Percentiles rank a stretch among this genome's conserved stretches.
Conservation (phyloP, 306 rosid genomes). For the Geum urbanum region DNA sequence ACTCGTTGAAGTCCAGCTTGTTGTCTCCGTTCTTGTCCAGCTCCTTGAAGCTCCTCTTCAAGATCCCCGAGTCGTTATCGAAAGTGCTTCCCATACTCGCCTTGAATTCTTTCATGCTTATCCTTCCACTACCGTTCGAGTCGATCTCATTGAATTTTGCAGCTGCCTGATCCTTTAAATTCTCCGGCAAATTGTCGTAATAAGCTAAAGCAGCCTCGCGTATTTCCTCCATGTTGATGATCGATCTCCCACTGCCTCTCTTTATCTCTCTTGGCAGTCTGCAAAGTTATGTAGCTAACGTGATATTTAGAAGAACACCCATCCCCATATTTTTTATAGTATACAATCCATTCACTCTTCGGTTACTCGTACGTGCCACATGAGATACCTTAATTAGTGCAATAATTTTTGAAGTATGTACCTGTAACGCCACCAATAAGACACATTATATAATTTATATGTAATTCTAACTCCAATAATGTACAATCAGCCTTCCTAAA, state of each 20-base stretch:
- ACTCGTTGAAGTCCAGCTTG: neutral
- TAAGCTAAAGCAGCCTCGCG: constrained; percentile 11
- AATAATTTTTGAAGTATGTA: too few relatives aligned
- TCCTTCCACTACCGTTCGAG: neutral
- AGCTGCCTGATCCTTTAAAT: neutral
- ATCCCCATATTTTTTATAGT: too few relatives aligned
- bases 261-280: neutral
- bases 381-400: too few relatives aligned
- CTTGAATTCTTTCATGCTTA: constrained; percentile 1
- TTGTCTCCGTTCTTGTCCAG: neutral
- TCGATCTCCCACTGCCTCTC: neutral
- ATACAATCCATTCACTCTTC: too few relatives aligned
- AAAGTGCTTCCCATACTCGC: neutral
- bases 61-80: neutral
- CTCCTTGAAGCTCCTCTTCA: constrained; percentile 3
- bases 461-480: too few relatives aligned
- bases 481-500: too few relatives aligned
- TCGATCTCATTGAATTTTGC: neutral
- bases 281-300: too few relatives aligned
- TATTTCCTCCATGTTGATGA: constrained; percentile 17
- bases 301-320: too few relatives aligned
- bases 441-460: too few relatives aligned
- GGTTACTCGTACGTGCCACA: too few relatives aligned
- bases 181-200: neutral
- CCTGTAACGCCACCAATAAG: too few relatives aligned